Evolutionary conservation across 2,329 filamentous ascomycete genomes (phyloP).

Genomic region (Sclerotinia glacialis): DNA sequence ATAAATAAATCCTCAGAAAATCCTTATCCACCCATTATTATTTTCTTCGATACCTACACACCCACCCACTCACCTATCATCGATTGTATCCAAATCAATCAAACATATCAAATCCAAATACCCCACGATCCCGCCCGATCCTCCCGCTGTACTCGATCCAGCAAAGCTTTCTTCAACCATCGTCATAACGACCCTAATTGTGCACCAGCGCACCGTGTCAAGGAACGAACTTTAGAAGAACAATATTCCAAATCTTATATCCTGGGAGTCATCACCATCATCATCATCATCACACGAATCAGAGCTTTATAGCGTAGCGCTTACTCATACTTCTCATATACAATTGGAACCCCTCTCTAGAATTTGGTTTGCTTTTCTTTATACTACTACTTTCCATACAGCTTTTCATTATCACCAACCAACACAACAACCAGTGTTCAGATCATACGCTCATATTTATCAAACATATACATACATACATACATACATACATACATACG

Average conservation of each 20-base stretch:
- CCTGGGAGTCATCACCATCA: background rate
- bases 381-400: background rate
- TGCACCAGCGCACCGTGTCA: background rate
- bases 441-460: background rate
- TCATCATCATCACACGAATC: conserved; percentile 10
- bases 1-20: background rate
- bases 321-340: conserved; percentile 1
- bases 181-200: background rate
- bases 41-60: background rate
- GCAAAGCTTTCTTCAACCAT: background rate
- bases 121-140: background rate
- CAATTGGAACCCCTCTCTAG: background rate
- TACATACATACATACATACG: too few relatives aligned
- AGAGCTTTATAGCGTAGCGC: conserved; percentile 3
- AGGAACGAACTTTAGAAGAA: background rate
- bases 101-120: background rate
- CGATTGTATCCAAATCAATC: background rate
- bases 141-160: background rate
- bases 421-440: background rate
- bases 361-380: too few relatives aligned
- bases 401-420: background rate
- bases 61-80: background rate
- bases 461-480: too few relatives aligned
- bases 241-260: background rate
- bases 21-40: background rate